These are phyloP conservation scores for Rhizopus delemar DNA, from an alignment of 371 early-diverging fungal species.

Conservation along the genomic window DNA sequence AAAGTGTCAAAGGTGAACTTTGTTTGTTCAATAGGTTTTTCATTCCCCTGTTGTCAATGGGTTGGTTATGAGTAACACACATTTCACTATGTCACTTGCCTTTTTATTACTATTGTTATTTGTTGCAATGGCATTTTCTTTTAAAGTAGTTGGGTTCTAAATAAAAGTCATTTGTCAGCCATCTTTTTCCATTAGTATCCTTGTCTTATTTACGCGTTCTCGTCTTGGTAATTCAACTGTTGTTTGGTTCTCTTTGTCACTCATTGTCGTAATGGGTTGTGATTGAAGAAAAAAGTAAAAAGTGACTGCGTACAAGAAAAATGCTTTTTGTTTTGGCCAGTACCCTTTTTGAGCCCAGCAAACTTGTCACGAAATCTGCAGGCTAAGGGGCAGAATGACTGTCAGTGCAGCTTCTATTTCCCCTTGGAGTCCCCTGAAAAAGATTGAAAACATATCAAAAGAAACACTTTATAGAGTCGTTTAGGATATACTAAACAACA, in stretches of 20 bases:
- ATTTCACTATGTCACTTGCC: background rate
- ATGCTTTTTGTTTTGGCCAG: background rate
- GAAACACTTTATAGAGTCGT: no score
- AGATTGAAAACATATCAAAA: no score
- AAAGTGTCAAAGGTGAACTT: background rate
- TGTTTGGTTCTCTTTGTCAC: background rate
- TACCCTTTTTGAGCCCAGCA: background rate
- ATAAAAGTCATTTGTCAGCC: background rate
- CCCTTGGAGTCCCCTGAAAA: no score
- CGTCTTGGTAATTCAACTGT: conserved; percentile 1
- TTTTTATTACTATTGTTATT: background rate
- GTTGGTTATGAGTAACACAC: no score
- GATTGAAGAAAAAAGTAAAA: background rate
- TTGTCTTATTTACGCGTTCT: background rate
- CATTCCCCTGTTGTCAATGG: no score
- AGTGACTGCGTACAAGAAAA: background rate
- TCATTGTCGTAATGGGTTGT: background rate
- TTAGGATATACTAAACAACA: no score
- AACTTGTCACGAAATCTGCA: no score
- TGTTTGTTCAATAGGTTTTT: background rate
- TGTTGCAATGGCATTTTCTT: background rate
- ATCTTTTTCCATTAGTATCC: background rate
- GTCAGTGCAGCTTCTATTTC: no score
- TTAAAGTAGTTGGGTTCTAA: background rate
- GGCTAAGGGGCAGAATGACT: no score